Conservation (phyloP, 257 asterid genomes). For the Lantana camara region DNA sequence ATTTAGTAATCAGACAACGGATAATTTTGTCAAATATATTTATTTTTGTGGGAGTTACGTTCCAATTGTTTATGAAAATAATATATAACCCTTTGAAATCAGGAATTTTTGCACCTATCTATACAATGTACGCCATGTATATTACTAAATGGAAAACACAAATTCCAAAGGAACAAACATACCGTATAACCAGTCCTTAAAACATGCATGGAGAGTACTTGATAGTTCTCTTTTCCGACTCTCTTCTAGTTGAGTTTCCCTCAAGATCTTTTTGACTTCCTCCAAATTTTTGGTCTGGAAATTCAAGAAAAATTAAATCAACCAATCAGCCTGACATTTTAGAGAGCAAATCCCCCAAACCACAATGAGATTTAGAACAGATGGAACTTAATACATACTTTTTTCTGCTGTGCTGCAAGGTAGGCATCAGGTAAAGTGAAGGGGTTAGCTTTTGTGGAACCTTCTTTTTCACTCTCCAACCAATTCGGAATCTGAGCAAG, state of each 20-base stretch:
- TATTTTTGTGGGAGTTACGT: too few species aligned
- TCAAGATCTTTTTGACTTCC: constrained; percentile 74
- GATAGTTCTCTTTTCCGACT: constrained; percentile 84
- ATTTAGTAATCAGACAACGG: too few species aligned
- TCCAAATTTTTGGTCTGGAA: constrained; percentile 67
- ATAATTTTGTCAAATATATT: too few species aligned
- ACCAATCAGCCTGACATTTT: constrained; percentile 11
- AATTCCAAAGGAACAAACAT: constrained; percentile 20
- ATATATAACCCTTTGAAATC: too few species aligned
- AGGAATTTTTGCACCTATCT: too few species aligned
- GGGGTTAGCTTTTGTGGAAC: constrained; percentile 77
- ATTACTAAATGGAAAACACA: neutral
- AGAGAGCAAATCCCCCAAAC: neutral
- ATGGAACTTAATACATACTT: constrained; percentile 44
- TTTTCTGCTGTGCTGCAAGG: constrained; percentile 80
- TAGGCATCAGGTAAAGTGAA: constrained; percentile 86
- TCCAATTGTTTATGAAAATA: too few species aligned
- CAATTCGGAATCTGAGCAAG: constrained; percentile 75
- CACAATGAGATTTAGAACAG: neutral
- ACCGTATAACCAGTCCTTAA: constrained; percentile 97
- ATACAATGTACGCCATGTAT: constrained; percentile 6
- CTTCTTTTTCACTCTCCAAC: constrained; percentile 68
- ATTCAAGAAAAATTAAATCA: constrained; percentile 23
- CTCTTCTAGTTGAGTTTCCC: constrained; percentile 86
- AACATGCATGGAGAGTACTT: constrained; percentile 78